phyloP scores from a whole-genome alignment of 179 eudicot genomes.

The Monotropa hypopitys region DNA sequence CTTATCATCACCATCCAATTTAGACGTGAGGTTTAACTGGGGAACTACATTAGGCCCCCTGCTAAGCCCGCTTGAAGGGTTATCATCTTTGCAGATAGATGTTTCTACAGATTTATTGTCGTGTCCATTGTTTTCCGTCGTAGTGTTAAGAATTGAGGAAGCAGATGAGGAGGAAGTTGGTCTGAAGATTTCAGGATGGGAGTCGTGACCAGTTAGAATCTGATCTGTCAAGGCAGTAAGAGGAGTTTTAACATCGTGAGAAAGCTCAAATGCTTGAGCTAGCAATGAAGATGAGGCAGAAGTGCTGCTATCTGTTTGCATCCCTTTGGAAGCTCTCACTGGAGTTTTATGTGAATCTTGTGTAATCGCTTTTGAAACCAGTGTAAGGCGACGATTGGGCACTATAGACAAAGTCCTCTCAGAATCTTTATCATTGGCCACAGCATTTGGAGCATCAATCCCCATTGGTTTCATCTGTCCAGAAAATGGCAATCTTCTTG shows the following conservation, averaged over 20 bases:
- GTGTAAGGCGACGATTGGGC: conserved; percentile 16
- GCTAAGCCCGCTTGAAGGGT: conserved; percentile 20
- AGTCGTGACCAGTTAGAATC: conserved; percentile 21
- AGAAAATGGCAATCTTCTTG: conserved; percentile 49
- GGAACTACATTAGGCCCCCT: conserved; percentile 25
- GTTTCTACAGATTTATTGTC: conserved; percentile 22
- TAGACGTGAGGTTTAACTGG: conserved; percentile 24
- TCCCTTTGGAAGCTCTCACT: conserved; percentile 26
- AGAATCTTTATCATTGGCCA: conserved; percentile 25
- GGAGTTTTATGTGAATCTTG: conserved; percentile 18
- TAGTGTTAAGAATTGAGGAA: conserved; percentile 21
- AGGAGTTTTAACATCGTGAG: conserved; percentile 52
- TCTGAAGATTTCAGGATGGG: conserved; percentile 23
- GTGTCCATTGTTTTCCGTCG: conserved; percentile 13
- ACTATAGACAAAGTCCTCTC: conserved; percentile 12
- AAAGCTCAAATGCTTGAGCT: conserved; percentile 66
- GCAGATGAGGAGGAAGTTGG: conserved; percentile 20
- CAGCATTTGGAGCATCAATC: conserved; percentile 25
- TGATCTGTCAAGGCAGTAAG: conserved; percentile 22
- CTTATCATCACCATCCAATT: conserved; percentile 49
- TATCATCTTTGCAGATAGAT: conserved; percentile 21
- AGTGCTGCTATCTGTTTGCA: conserved; percentile 49
- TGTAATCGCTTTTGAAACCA: conserved; percentile 23
- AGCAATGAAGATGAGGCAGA: conserved; percentile 61
- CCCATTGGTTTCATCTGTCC: conserved; percentile 35